Evolutionary conservation across 2,329 filamentous ascomycete species (phyloP), one percentile per base, ranked within the genome.

Genomic region (Neopestalotiopsis sp.): DNA sequence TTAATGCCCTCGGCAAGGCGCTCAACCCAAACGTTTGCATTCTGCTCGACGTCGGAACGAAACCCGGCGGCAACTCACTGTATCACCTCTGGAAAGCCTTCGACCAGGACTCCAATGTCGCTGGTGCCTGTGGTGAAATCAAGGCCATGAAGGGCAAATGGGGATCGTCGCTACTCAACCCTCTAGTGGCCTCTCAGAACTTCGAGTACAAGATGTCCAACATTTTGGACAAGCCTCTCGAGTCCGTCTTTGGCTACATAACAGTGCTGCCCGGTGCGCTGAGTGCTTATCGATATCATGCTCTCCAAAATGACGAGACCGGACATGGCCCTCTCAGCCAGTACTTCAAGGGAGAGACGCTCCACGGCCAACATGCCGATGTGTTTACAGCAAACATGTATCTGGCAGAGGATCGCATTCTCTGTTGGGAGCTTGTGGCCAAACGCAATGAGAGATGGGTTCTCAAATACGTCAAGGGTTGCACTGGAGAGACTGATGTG

Each of bases 131-230:
- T 72, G 96, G 96, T 82, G 96, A 99, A 81, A 99, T 99, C 85
- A 98, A 99, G 82, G 95, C 95, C 73, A 98, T 98, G 95, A 86
- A 98, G 83, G 92, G 91, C 32, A 90, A 89, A 3, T 90, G 88
- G 69, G 95, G 95, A 72, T 95, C 93, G 81, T 94, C 97, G 76
- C 88, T 99, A 45, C 80, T 98, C 73, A 99, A 98, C 77, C 96
- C 96, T 0, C 88, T 99, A 4, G 93, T 99, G 28, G 96, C 96
- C 2, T 95, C 95, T 0, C 96, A 99, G 77, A 99, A 99, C 78
- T 99, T 99, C 76, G 96, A 99, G 84, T 99, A 99, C 88, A 99
- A 99, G 87, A 97, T 99, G 92, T 97, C 94, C 80, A 99, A 99
- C 78, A 99, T 99, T 78, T 88, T 99, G 59, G 96, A 99, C 81